Percentiles rank a stretch among this genome's conserved stretches.
phyloP scores from a whole-genome alignment of 208 protist genomes.

The Naegleria fowleri region DNA sequence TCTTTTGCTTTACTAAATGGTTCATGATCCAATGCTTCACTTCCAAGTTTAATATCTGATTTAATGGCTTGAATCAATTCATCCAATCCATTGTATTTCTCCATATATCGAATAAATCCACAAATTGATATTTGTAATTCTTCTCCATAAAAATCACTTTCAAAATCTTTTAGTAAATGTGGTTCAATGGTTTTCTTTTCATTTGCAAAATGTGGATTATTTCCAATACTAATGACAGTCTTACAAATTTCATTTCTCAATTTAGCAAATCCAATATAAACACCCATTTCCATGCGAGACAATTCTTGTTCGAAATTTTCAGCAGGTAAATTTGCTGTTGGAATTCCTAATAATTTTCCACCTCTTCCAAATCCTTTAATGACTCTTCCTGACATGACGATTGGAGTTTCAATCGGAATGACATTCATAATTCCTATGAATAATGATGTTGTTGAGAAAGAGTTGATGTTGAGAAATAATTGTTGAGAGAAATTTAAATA shows the following conservation, averaged over 20 bases:
- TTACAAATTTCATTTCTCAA: background rate
- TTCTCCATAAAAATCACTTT: slow-evolving; percentile 44
- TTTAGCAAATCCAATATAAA: slow-evolving; percentile 40
- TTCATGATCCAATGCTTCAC: background rate
- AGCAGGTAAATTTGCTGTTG: slow-evolving; percentile 35
- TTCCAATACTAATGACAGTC: slow-evolving; percentile 43
- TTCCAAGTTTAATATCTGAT: slow-evolving; percentile 18
- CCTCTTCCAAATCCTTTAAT: slow-evolving; percentile 41
- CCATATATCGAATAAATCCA: slow-evolving; percentile 34
- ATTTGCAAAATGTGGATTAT: slow-evolving; percentile 47
- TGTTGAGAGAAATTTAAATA: background rate
- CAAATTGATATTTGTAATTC: slow-evolving; percentile 29
- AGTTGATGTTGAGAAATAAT: too few relatives aligned
- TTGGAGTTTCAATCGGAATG: background rate
- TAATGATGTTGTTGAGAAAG: background rate
- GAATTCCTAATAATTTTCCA: slow-evolving; percentile 40
- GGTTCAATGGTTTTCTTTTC: slow-evolving; percentile 33
- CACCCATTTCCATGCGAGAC: slow-evolving; percentile 28
- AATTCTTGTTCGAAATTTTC: slow-evolving; percentile 32
- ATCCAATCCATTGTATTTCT: slow-evolving; percentile 33
- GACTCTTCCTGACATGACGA: slow-evolving; percentile 35
- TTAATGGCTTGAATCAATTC: slow-evolving; percentile 22
- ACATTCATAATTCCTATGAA: background rate
- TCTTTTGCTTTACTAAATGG: background rate
- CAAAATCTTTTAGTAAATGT: slow-evolving; percentile 43